phyloP scores from a whole-genome alignment of 495 filamentous ascomycete species.

The Haplographium delicatum region DNA sequence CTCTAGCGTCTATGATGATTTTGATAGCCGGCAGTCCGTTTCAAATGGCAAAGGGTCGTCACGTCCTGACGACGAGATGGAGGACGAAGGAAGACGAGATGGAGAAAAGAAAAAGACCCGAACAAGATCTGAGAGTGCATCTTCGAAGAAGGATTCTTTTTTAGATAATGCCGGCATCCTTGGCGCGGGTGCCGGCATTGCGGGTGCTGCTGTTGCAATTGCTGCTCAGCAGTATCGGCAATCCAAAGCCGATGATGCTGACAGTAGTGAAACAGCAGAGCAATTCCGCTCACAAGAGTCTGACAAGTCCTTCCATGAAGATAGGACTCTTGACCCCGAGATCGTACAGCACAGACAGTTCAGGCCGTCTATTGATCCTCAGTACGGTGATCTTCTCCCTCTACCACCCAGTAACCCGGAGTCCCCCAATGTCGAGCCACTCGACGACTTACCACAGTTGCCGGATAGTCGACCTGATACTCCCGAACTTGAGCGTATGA shows the following conservation, averaged over 20 bases:
- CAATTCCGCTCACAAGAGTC: slow-evolving; percentile 1
- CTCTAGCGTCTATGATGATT: slow-evolving; percentile 17
- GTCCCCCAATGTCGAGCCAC: slow-evolving; percentile 25
- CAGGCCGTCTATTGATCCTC: slow-evolving; percentile 52
- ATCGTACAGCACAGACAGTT: slow-evolving; percentile 41
- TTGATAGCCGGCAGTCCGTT: slow-evolving; percentile 15
- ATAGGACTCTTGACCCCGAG: slow-evolving; percentile 40
- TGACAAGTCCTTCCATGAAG: neutral
- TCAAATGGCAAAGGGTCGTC: slow-evolving; percentile 14
- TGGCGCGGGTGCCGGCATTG: slow-evolving; percentile 56
- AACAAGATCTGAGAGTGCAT: slow-evolving; percentile 16
- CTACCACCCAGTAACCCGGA: slow-evolving; percentile 45
- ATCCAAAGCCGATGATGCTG: slow-evolving; percentile 26
- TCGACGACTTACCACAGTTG: slow-evolving; percentile 36
- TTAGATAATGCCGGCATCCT: slow-evolving; percentile 57
- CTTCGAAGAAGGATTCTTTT: slow-evolving; percentile 47
- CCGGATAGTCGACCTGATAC: slow-evolving; percentile 48
- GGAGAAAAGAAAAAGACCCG: slow-evolving; percentile 17
- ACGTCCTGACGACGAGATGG: slow-evolving; percentile 12
- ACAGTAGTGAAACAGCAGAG: slow-evolving; percentile 8
- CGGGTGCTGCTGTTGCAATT: slow-evolving; percentile 36
- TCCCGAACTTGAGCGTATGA: slow-evolving; percentile 28
- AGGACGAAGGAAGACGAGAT: slow-evolving; percentile 10
- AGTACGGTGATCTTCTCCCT: slow-evolving; percentile 49
- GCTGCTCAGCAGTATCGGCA: slow-evolving; percentile 35